Conservation (phyloP, 768 basidiomycete genomes). For the Cystobasidium ongulense region DNA sequence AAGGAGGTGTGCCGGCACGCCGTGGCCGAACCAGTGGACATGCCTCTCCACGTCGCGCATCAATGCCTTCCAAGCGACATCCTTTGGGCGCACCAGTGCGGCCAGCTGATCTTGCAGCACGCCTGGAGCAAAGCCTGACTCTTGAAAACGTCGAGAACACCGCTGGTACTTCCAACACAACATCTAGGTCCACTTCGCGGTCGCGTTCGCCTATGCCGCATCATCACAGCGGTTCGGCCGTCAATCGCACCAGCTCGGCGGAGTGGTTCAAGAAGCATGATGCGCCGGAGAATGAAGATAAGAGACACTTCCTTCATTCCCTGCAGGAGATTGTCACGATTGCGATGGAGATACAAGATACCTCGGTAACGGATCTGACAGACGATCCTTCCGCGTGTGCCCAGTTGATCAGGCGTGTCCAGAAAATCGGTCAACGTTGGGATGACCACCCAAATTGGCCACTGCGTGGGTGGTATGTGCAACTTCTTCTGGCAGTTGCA, state of each 20-base stretch:
- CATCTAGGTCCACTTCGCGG: slow-evolving; percentile 84
- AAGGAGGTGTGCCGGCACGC: background rate
- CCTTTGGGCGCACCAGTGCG: slow-evolving; percentile 32
- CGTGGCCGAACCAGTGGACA: slow-evolving; percentile 8
- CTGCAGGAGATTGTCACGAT: slow-evolving; percentile 86
- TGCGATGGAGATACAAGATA: slow-evolving; percentile 87
- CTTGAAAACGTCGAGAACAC: background rate
- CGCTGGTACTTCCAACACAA: slow-evolving; percentile 25
- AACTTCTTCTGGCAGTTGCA: slow-evolving; percentile 87
- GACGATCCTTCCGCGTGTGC: slow-evolving; percentile 76
- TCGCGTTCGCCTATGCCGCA: slow-evolving; percentile 86
- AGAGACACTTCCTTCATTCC: slow-evolving; percentile 44
- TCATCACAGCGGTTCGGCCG: background rate
- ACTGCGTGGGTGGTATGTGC: slow-evolving; percentile 95
- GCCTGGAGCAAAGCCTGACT: slow-evolving; percentile 11
- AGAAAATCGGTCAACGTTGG: slow-evolving; percentile 87
- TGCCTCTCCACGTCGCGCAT: slow-evolving; percentile 32
- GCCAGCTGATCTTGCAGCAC: slow-evolving; percentile 31
- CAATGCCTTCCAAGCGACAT: slow-evolving; percentile 33
- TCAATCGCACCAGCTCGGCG: slow-evolving; percentile 14
- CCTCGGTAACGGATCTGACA: slow-evolving; percentile 75
- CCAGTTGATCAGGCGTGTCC: slow-evolving; percentile 77
- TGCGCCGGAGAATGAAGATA: slow-evolving; percentile 21
- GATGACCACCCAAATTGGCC: slow-evolving; percentile 98
- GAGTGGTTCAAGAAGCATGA: slow-evolving; percentile 14